These are phyloP conservation scores for Aureobasidium vineae DNA, from an alignment of 2,329 filamentous ascomycete genomes.

Conservation along the genomic window DNA sequence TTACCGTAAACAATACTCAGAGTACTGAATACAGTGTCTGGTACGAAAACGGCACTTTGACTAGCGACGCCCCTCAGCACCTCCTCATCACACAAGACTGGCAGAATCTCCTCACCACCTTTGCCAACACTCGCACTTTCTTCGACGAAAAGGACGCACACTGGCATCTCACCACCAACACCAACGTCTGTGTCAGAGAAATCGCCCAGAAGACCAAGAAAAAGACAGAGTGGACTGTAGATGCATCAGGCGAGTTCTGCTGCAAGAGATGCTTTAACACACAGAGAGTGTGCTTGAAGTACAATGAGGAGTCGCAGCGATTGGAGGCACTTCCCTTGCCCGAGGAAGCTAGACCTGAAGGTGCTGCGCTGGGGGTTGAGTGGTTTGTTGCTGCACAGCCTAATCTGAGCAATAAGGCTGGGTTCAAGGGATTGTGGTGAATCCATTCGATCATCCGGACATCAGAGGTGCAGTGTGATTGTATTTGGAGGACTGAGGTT, in stretches of 20 bases:
- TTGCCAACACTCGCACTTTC: not conserved
- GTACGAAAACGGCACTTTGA: not conserved
- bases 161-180: not conserved
- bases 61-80: not conserved
- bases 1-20: not conserved
- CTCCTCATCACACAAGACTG: not conserved
- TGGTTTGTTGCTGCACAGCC: not conserved
- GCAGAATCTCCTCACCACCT: not conserved
- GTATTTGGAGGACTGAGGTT: not conserved
- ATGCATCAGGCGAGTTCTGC: not conserved
- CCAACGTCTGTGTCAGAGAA: not conserved
- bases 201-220: not conserved
- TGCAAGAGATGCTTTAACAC: not conserved
- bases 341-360: not conserved
- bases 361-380: not conserved
- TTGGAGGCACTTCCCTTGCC: not conserved
- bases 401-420: not conserved
- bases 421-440: not conserved
- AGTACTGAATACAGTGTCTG: not conserved
- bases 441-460: no score
- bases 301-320: not conserved
- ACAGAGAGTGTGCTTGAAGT: not conserved
- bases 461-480: not conserved
- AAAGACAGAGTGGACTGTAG: not conserved
- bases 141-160: not conserved